Evolutionary conservation across 2,329 filamentous ascomycete species (phyloP), one percentile per base, ranked within the genome.

Genomic region (Apiospora hydei): DNA sequence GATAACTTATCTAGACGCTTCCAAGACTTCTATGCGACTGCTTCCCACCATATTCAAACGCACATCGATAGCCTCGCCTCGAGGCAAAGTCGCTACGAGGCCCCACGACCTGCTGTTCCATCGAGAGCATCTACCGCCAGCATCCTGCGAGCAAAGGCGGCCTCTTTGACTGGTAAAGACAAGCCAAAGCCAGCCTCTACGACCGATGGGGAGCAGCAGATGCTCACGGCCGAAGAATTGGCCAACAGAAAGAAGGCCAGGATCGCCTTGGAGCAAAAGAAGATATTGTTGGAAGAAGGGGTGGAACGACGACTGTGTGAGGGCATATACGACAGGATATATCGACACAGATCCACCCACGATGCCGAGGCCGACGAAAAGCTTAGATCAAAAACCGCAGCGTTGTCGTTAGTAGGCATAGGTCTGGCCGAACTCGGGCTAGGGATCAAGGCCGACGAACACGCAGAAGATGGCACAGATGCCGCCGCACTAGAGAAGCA

Each of bases 321-420:
- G 80, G 91, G 92, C 70, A 91, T 96, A 66, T 98, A 98, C 79
- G 88, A 92, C 72, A 92, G 93, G 75, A 94, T 99, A 80, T 99
- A 96, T 88, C 91, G 95, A 67, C 96, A 99, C 81, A 90, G 93
- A 73, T 96, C 89, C 80, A 97, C 96, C 0, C 92, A 98, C 78
- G 96, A 99, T 79, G 96, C 98, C 82, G 95, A 96, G 16, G 90
- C 96, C 78, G 96, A 99, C 80, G 95, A 97, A 78, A 98, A 97
- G 80, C 86, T 99, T 69, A 90, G 96, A 43, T 99, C 96, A 13
- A 96, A 97, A 78, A 98, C 95, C 1, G 96, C 96, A 26, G 95
- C 96, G 0, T 84, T 99, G 64, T 89, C 93, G 3, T 86, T 99
- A n/a, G 94, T 99, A 24, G 96, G 95, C 1, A 98, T 99, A 78